Base-by-base conservation (phyloP, 2,329 filamentous ascomycete species). In the Ophiostoma pallidulum region DNA sequence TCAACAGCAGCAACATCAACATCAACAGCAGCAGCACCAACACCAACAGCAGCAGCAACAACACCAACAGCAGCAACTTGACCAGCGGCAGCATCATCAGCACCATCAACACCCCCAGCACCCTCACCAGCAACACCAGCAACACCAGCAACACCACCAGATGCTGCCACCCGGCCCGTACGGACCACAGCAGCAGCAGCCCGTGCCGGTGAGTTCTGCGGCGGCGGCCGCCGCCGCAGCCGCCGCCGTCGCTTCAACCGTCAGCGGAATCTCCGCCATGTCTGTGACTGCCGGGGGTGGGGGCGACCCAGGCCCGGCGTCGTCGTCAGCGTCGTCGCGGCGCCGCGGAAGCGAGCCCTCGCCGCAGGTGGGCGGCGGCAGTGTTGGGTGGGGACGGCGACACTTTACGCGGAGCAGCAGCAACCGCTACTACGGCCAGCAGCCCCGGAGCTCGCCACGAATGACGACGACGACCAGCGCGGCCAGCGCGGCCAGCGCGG, bases 101-200 rank as follows among this genome's bases (percentile, higher is more conserved):
- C 32, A 37, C 1, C 49, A 49, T 6, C 41, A 50, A 5, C 43
- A 47, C 2, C 38, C 22, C 3, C 42, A 50, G 13, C 41, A 44
- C 2, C 45, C 35, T 9, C 43, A 48, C 2, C 37, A 47, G 9
- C 48, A 50, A 4, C 33, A 22, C 13, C 33, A 29, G 1, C 47
- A 47, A 5, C 31, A 44, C 4, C 28, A 38, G 8, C 29, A 42
- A 33, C 38, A 33, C 19, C 38, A 39, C 26, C n/a, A n/a, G n/a
- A 38, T 38, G 36, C 10, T 38, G 16, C 5, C 4, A 5, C 10
- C 36, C 10, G 9, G 10, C 10, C 8, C 14, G 14, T 22, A 32
- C 28, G 24, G 26, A n/a, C 3, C 14, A 28, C 14, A 28, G 24
- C 24, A 24, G 19, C 19, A 31, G n/a, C 24, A 29, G 10, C 18